Evolutionary conservation across 108 stramenopile species (phyloP).

Genomic region (Cyclotella cryptica): DNA sequence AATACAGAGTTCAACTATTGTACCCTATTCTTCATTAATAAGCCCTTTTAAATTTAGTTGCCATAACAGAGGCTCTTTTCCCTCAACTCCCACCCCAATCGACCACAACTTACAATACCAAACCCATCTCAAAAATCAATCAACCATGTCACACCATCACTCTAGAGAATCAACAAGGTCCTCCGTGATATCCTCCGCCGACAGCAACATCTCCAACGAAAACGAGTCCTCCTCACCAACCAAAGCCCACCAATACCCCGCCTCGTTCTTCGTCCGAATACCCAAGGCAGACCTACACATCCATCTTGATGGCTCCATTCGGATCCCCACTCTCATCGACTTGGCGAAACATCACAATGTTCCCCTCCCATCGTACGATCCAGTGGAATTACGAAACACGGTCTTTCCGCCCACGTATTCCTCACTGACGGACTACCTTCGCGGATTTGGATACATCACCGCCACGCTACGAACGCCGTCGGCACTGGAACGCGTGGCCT

Average conservation of each 20-base stretch:
- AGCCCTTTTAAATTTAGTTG: too few species aligned
- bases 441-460: slow-evolving; percentile 42
- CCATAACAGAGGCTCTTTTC: too few species aligned
- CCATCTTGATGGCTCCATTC: slow-evolving; percentile 53
- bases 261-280: slow-evolving; percentile 39
- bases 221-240: neutral
- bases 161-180: neutral
- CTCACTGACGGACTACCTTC: slow-evolving; percentile 35
- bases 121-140: neutral
- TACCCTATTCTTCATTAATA: too few species aligned
- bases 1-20: too few species aligned
- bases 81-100: too few species aligned
- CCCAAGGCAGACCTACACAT: slow-evolving; percentile 48
- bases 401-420: slow-evolving; percentile 36
- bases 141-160: neutral
- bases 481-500: slow-evolving; percentile 47
- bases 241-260: neutral
- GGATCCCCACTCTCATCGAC: slow-evolving; percentile 41
- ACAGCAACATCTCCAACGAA: slow-evolving; percentile 5
- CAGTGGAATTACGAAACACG: slow-evolving; percentile 7
- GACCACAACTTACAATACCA: too few species aligned
- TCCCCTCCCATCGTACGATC: slow-evolving; percentile 33
- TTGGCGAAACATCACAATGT: slow-evolving; percentile 28
- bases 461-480: slow-evolving; percentile 12
- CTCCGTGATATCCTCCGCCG: neutral